A percentile compares a stretch with the other conserved stretches of the same genome.
phyloP scores from a whole-genome alignment of 768 basidiomycete genomes.

The Auriscalpium orientale region DNA sequence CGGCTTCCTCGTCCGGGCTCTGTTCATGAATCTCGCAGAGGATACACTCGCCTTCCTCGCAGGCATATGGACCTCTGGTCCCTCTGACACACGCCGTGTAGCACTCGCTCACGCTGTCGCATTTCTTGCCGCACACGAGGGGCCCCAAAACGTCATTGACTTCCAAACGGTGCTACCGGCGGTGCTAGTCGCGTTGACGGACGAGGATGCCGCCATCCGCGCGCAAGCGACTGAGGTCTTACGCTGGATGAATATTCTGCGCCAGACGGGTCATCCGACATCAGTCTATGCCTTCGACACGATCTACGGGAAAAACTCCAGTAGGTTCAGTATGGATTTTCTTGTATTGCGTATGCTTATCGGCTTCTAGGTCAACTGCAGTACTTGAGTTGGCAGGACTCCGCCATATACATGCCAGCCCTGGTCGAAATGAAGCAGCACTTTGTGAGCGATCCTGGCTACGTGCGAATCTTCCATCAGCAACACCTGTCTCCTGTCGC shows the following conservation, averaged over 20 bases:
- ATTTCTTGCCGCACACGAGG: slow-evolving; percentile 68
- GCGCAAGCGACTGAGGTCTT: slow-evolving; percentile 51
- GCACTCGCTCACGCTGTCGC: slow-evolving; percentile 73
- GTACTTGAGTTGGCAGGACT: slow-evolving; percentile 60
- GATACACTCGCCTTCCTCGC: slow-evolving; percentile 77
- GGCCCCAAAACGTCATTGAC: slow-evolving; percentile 49
- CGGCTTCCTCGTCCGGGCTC: slow-evolving; percentile 45
- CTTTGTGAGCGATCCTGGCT: slow-evolving; percentile 48
- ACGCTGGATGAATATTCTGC: slow-evolving; percentile 33
- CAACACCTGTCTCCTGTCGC: slow-evolving; percentile 41
- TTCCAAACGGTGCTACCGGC: slow-evolving; percentile 76
- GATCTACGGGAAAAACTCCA: slow-evolving; percentile 56
- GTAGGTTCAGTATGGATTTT: slow-evolving; percentile 29
- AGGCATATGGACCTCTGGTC: slow-evolving; percentile 45
- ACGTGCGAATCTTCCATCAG: slow-evolving; percentile 53
- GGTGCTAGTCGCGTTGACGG: slow-evolving; percentile 54
- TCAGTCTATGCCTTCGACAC: slow-evolving; percentile 66
- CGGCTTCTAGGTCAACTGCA: slow-evolving; percentile 39
- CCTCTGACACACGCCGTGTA: slow-evolving; percentile 34
- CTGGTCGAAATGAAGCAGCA: slow-evolving; percentile 47
- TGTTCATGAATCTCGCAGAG: slow-evolving; percentile 64
- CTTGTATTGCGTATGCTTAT: not conserved
- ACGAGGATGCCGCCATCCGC: slow-evolving; percentile 34
- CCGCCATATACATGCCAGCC: slow-evolving; percentile 47
- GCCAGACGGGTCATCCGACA: slow-evolving; percentile 34